phyloP scores from a whole-genome alignment of 805 yeast genomes.

The Candida anglica region DNA sequence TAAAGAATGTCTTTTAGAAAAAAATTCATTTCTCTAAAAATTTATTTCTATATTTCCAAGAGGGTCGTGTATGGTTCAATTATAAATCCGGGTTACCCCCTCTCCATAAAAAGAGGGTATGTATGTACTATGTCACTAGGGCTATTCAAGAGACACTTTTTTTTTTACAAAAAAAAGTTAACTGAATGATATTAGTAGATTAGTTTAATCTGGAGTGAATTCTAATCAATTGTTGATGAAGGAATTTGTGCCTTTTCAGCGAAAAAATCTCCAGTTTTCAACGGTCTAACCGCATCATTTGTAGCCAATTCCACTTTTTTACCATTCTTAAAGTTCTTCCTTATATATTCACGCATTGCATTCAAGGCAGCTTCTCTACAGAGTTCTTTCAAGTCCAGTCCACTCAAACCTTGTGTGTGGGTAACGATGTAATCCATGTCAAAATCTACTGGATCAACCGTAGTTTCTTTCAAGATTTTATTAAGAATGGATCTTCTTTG shows the following conservation, averaged over 20 bases:
- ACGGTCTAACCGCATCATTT: slow-evolving; percentile 51
- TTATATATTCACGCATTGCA: slow-evolving; percentile 83
- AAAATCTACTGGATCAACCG: slow-evolving; percentile 51
- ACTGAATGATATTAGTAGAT: no score
- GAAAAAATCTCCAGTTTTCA: slow-evolving; percentile 61
- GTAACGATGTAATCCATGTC: slow-evolving; percentile 57
- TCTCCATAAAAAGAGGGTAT: no score
- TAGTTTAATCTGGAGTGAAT: no score
- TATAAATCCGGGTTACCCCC: no score
- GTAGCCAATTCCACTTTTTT: slow-evolving; percentile 17
- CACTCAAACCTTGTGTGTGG: slow-evolving; percentile 66
- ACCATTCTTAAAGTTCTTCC: slow-evolving; percentile 46
- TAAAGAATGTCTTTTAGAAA: no score
- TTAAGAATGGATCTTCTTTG: slow-evolving; percentile 70
- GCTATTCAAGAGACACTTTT: no score
- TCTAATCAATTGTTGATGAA: slow-evolving; percentile 15
- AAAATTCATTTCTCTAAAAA: no score
- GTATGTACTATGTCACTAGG: no score
- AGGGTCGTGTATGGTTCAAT: no score
- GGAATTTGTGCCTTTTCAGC: slow-evolving; percentile 11
- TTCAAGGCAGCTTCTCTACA: slow-evolving; percentile 91
- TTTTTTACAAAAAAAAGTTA: no score
- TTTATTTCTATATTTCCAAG: no score
- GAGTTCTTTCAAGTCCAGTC: slow-evolving; percentile 86
- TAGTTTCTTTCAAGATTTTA: slow-evolving; percentile 65